Percentiles rank a stretch among this genome's conserved stretches.
These are phyloP conservation scores for Andrographis paniculata DNA, from an alignment of 305 asterid genomes.

Conservation along the genomic window DNA sequence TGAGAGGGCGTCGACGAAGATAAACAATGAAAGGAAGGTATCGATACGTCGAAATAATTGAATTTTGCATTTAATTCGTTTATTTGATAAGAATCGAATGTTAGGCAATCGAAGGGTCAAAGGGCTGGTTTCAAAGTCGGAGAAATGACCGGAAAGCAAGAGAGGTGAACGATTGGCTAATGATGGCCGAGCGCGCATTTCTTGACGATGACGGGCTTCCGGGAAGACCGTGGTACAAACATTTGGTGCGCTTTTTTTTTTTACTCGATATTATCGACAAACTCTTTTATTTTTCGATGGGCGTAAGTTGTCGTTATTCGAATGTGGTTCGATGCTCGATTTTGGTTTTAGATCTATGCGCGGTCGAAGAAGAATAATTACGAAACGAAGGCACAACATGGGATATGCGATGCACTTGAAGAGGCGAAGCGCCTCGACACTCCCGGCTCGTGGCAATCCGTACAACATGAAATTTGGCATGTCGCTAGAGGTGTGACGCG, in stretches of 20 bases:
- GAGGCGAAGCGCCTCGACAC: conserved; percentile 38
- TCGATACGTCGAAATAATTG: conserved; percentile 1
- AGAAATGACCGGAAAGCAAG: conserved; percentile 36
- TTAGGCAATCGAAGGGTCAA: conserved; percentile 36
- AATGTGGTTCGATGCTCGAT: no score
- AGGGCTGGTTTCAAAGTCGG: conserved; percentile 28
- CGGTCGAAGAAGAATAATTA: conserved; percentile 66
- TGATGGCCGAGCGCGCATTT: conserved; percentile 88
- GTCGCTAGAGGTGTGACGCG: conserved; percentile 77
- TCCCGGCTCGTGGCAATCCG: conserved; percentile 42
- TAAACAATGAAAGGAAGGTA: conserved; percentile 57
- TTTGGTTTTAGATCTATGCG: conserved; percentile 50
- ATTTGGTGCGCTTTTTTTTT: conserved; percentile 85
- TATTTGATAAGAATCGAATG: conserved; percentile 8
- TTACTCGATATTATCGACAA: no score
- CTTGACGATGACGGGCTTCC: conserved; percentile 66
- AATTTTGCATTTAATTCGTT: background rate
- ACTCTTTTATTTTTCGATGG: background rate
- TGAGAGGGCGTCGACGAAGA: conserved; percentile 44
- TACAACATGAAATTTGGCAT: conserved; percentile 82
- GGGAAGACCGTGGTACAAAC: conserved; percentile 74
- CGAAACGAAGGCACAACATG: conserved; percentile 63
- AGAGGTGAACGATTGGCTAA: conserved; percentile 66
- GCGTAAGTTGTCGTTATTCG: background rate
- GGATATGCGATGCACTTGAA: conserved; percentile 60